Evolutionary conservation across 2,329 filamentous ascomycete genomes (phyloP).

Genomic region (Colletotrichum somersetense): DNA sequence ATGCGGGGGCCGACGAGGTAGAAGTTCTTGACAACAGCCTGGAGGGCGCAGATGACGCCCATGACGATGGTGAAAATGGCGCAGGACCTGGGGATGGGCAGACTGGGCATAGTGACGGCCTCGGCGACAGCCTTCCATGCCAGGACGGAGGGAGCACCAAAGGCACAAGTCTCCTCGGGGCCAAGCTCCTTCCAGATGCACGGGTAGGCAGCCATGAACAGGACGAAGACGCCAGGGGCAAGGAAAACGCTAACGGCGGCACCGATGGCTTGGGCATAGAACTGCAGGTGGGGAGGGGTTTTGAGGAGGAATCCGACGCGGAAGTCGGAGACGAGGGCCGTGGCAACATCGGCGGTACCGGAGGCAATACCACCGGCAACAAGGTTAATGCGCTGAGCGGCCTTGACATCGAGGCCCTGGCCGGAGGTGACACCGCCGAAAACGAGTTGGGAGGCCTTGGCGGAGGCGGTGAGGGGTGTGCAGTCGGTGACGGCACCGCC

Average conservation of each 20-base stretch:
- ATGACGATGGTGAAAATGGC: conserved; percentile 70
- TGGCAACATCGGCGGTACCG: conserved; percentile 67
- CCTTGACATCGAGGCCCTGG: conserved; percentile 59
- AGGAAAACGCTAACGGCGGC: conserved; percentile 75
- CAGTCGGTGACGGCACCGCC: conserved; percentile 68
- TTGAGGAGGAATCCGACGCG: conserved; percentile 75
- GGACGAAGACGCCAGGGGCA: conserved; percentile 75
- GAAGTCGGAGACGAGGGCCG: conserved; percentile 72
- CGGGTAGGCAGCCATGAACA: conserved; percentile 77
- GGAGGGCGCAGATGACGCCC: conserved; percentile 61
- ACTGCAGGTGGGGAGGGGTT: conserved; percentile 75
- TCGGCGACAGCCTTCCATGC: conserved; percentile 76
- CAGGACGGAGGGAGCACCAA: conserved; percentile 71
- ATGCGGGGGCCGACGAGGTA: conserved; percentile 63
- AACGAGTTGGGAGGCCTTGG: conserved; percentile 77
- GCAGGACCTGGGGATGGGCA: conserved; percentile 67
- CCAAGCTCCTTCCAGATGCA: conserved; percentile 67
- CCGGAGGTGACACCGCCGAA: conserved; percentile 73
- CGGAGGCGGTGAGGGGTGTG: conserved; percentile 74
- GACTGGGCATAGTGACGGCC: conserved; percentile 67
- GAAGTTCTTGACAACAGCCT: conserved; percentile 67
- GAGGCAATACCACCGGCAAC: conserved; percentile 71
- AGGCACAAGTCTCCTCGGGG: conserved; percentile 63
- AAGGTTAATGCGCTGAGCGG: conserved; percentile 73
- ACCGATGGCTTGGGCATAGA: conserved; percentile 73